Conservation (phyloP, 2,329 filamentous ascomycete species). For the Waltergamsia citrina region DNA sequence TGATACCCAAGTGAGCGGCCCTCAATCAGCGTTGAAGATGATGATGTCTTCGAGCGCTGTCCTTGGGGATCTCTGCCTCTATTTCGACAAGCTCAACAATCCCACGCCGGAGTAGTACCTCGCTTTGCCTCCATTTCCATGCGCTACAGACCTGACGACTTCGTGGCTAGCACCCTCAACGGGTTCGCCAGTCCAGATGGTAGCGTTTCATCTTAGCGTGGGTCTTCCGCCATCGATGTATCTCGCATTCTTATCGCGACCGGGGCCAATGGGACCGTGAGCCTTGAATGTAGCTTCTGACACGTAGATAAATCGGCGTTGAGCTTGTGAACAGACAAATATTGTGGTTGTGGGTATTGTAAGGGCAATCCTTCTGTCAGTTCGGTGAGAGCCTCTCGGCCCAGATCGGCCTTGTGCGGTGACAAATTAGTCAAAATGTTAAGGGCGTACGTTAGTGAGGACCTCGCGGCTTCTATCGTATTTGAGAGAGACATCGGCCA, state of each 20-base stretch:
- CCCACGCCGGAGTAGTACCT: conserved; percentile 51
- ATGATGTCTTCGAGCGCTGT: conserved; percentile 31
- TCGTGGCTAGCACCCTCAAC: conserved; percentile 34
- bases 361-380: no score
- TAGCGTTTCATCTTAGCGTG: conserved; percentile 56
- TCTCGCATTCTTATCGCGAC: conserved; percentile 50
- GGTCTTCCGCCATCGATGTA: conserved; percentile 49
- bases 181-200: conserved; percentile 57
- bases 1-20: conserved; percentile 51
- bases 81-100: conserved; percentile 52
- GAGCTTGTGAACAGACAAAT: conserved; percentile 26
- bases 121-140: conserved; percentile 49
- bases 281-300: conserved; percentile 44
- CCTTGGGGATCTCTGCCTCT: conserved; percentile 27
- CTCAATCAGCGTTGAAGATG: conserved; percentile 46
- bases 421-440: no score
- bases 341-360: no score
- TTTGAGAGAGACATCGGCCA: no score
- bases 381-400: no score
- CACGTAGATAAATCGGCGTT: conserved; percentile 45
- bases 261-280: conserved; percentile 42
- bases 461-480: no score
- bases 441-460: no score
- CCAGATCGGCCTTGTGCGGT: no score
- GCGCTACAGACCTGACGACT: conserved; percentile 47